Evolutionary conservation across 805 yeast species (phyloP).

Genomic region (Sungouiozyma ichnusensis): DNA sequence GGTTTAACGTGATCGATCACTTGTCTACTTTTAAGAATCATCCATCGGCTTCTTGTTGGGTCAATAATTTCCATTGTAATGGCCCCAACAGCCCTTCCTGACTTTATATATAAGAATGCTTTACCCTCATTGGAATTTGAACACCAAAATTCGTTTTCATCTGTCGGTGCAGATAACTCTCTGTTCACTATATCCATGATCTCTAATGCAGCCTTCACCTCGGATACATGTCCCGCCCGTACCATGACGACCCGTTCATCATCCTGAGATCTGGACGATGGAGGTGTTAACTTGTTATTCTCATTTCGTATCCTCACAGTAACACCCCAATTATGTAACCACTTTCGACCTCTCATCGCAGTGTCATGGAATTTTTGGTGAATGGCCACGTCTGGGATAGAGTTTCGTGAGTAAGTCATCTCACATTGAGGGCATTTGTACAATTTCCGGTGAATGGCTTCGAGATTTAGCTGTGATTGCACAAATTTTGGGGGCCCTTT

Average conservation of each 20-base stretch:
- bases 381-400: constrained; percentile 12
- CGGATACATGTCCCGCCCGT: constrained; percentile 22
- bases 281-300: constrained; percentile 5
- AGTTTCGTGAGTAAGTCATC: constrained; percentile 17
- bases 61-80: constrained; percentile 39
- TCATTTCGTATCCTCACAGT: constrained; percentile 6
- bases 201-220: constrained; percentile 29
- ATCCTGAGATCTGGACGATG: constrained; percentile 6
- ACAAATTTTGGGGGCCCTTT: constrained; percentile 7
- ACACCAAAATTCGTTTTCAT: constrained; percentile 35
- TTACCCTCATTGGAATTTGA: constrained; percentile 25
- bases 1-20: constrained; percentile 39
- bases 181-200: constrained; percentile 45
- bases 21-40: constrained; percentile 41
- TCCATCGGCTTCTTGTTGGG: constrained; percentile 44
- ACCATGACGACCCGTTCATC: constrained; percentile 30
- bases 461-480: constrained; percentile 15
- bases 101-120: constrained; percentile 40
- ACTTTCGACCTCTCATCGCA: constrained; percentile 39
- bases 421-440: constrained; percentile 20
- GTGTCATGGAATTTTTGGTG: constrained; percentile 45
- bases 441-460: constrained; percentile 2
- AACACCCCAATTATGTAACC: constrained; percentile 34
- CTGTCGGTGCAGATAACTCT: constrained; percentile 49
- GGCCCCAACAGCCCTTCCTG: constrained; percentile 43